Percentiles rank a stretch among this genome's conserved stretches.
These are phyloP conservation scores for Quercus dentata DNA, from an alignment of 306 rosid species.

Conservation along the genomic window DNA sequence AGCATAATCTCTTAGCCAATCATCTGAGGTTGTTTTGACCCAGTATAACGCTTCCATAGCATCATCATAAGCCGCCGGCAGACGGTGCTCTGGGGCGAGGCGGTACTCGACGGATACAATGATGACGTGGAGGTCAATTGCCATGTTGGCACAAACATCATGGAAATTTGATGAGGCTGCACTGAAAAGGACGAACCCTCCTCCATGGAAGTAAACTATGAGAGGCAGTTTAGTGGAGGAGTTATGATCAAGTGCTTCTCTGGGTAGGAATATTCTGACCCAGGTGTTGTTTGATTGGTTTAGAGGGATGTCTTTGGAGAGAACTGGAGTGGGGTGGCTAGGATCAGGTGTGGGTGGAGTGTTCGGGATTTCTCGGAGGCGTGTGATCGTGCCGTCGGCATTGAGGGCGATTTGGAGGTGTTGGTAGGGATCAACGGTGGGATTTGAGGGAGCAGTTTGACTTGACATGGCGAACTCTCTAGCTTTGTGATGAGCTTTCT, in stretches of 20 bases:
- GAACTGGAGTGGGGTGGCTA: constrained; percentile 17
- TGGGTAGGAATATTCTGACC: constrained; percentile 40
- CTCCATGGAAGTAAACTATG: constrained; percentile 40
- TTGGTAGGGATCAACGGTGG: constrained; percentile 33
- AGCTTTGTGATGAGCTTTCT: constrained; percentile 1
- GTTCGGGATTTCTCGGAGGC: constrained; percentile 16
- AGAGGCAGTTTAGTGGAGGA: constrained; percentile 31
- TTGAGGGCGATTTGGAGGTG: constrained; percentile 29
- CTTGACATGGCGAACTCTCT: neutral
- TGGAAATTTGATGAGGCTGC: constrained; percentile 34
- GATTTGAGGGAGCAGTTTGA: neutral
- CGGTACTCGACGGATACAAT: constrained; percentile 48
- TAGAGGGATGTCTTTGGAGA: constrained; percentile 39
- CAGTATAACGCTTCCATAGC: constrained; percentile 42
- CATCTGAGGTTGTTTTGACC: constrained; percentile 25
- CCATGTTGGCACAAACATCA: constrained; percentile 23
- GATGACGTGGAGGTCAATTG: constrained; percentile 1
- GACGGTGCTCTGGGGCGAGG: constrained; percentile 50
- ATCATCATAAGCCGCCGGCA: constrained; percentile 50
- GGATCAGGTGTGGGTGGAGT: constrained; percentile 35
- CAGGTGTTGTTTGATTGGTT: constrained; percentile 38
- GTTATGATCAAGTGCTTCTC: constrained; percentile 15
- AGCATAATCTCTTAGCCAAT: constrained; percentile 37
- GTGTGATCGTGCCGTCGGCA: constrained; percentile 38
- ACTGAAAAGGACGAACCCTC: constrained; percentile 34